phyloP scores from a whole-genome alignment of 371 early-diverging fungal genomes.

The Zychaea mexicana region DNA sequence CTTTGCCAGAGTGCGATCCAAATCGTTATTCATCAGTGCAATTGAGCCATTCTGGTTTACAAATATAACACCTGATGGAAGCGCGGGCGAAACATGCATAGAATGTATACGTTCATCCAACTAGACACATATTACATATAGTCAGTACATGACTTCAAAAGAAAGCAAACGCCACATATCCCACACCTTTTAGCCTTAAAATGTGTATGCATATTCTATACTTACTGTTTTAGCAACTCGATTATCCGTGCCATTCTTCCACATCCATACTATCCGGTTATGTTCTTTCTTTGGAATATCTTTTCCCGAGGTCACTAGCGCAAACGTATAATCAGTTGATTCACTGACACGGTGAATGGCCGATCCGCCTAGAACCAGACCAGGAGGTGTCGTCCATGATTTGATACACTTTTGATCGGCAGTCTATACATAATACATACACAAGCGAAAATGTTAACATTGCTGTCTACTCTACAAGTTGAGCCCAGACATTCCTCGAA shows the following conservation, averaged over 20 bases:
- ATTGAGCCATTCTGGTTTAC: conserved; percentile 55
- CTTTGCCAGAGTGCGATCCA: conserved; percentile 49
- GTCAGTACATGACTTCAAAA: too few species aligned
- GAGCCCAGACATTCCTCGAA: neutral
- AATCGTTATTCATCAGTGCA: conserved; percentile 51
- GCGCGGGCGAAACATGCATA: conserved; percentile 51
- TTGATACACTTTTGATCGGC: conserved; percentile 60
- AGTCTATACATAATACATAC: conserved; percentile 46
- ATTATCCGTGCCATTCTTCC: conserved; percentile 37
- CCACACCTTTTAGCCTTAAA: neutral
- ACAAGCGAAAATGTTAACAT: too few species aligned
- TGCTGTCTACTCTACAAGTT: too few species aligned
- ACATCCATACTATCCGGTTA: conserved; percentile 56
- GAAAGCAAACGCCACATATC: neutral
- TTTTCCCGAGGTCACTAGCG: conserved; percentile 55
- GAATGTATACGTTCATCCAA: conserved; percentile 55
- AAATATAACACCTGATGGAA: conserved; percentile 51
- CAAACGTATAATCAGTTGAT: conserved; percentile 51
- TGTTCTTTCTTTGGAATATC: conserved; percentile 57
- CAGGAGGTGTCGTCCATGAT: conserved; percentile 64
- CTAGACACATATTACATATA: too few species aligned
- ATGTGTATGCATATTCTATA: too few species aligned
- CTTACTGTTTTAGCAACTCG: conserved; percentile 37
- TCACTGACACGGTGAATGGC: conserved; percentile 44
- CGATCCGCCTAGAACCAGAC: conserved; percentile 54